phyloP scores from a whole-genome alignment of 1,139 yeast species.

The Taphrina sp. region DNA sequence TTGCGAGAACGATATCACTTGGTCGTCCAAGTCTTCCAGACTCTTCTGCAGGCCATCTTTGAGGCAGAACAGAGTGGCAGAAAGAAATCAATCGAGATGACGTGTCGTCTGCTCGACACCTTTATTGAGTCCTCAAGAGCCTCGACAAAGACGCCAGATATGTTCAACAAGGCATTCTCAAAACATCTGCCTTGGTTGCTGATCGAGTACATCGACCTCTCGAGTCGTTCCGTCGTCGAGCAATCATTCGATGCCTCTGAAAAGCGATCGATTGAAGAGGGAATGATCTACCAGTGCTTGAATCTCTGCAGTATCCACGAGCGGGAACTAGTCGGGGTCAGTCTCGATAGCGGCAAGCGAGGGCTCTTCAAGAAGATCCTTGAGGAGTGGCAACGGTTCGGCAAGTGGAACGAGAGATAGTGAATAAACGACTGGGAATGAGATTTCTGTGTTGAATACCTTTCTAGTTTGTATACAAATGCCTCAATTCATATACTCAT shows the following conservation, averaged over 20 bases:
- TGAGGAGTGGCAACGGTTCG: slow-evolving; percentile 69
- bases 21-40: slow-evolving; percentile 12
- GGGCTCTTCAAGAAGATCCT: slow-evolving; percentile 66
- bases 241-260: slow-evolving; percentile 42
- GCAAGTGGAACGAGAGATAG: slow-evolving; percentile 74
- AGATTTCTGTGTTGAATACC: too few relatives aligned
- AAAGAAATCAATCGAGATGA: background rate
- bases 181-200: slow-evolving; percentile 31
- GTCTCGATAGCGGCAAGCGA: slow-evolving; percentile 71
- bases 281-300: slow-evolving; percentile 59
- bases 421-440: too few relatives aligned
- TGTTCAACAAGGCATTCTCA: slow-evolving; percentile 23
- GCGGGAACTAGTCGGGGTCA: slow-evolving; percentile 60
- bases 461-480: too few relatives aligned
- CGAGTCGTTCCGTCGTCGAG: background rate
- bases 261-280: slow-evolving; percentile 55
- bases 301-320: slow-evolving; percentile 70
- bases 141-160: slow-evolving; percentile 10
- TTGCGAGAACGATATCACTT: slow-evolving; percentile 20
- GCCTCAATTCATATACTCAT: too few relatives aligned
- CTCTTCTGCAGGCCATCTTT: background rate
- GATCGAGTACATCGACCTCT: slow-evolving; percentile 11
- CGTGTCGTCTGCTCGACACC: slow-evolving; percentile 11
- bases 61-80: background rate
- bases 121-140: slow-evolving; percentile 10